Evolutionary conservation across 495 filamentous ascomycete species (phyloP), one percentile per base, ranked within the genome.

Genomic region (Paragyromitra xinjiangensis): DNA sequence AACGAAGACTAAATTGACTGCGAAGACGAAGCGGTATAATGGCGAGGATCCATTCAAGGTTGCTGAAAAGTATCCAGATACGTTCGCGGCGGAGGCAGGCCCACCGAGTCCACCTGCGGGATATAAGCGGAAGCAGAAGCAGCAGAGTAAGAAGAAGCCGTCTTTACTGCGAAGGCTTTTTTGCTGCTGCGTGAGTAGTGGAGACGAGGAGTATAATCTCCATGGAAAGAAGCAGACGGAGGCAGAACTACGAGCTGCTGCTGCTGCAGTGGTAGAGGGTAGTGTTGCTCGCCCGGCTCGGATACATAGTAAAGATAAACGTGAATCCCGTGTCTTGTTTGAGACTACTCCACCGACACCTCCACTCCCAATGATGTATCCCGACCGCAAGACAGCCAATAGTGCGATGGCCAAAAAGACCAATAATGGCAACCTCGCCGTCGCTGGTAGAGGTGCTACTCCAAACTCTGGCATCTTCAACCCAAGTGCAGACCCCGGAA

Each of bases 401-500:
- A 62, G 51, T 7, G 61, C 67, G 14, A 48, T 71, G n/a, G 11
- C 66, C 9, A 64, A 48, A 26, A 51, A 64, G 48, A 42, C 56
- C 51, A 64, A 48, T 9, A 45, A 24, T 83, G 83, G 56, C 78
- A 82, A 34, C 56, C 40, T 77, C 80, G 29, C 74, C 82, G 11
- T 82, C 70, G 48, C 14, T 7, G 77, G 68, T 6, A 40, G 40
- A 48, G 68, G 71, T 14, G 69, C 77, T 14, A 50, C 69, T 26
- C 80, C 79, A 8, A 72, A 78, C 14, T 64, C 73, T 73, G 53
- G 75, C 81, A 72, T 85, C 85, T 40, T 83, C 84, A 84, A 85
- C 87, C 80, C 71, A 85, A 83, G 81, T 91, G 84, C 3, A 19
- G 55, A 11, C 87, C 90, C 5, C 86, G 93, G 79, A 92, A 96